Conservation (phyloP, 805 yeast genomes). For the Yarrowia sp. region DNA sequence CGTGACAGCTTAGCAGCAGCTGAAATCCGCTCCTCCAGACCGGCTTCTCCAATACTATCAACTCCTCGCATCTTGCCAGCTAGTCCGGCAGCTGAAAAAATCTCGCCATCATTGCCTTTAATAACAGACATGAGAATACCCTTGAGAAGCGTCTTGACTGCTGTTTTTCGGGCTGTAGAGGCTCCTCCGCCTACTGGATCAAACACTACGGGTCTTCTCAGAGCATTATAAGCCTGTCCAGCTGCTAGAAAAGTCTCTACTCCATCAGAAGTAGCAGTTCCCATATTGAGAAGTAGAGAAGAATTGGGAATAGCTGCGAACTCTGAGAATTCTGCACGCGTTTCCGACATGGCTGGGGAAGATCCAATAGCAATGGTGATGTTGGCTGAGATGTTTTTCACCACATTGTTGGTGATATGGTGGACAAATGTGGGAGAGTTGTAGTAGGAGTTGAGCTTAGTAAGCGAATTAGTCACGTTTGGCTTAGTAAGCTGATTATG, state of each 20-base stretch:
- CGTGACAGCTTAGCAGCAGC: constrained; percentile 52
- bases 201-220: constrained; percentile 62
- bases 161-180: constrained; percentile 52
- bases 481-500: constrained; percentile 25
- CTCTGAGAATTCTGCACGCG: constrained; percentile 62
- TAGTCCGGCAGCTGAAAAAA: constrained; percentile 55
- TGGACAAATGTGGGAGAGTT: constrained; percentile 54
- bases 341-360: constrained; percentile 86
- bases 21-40: constrained; percentile 35
- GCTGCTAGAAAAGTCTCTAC: constrained; percentile 52
- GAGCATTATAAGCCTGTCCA: constrained; percentile 53
- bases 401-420: constrained; percentile 87
- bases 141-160: constrained; percentile 51
- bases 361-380: constrained; percentile 80
- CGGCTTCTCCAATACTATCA: constrained; percentile 45
- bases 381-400: constrained; percentile 82
- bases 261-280: constrained; percentile 54
- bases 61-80: constrained; percentile 66
- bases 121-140: constrained; percentile 59
- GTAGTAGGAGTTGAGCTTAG: not conserved
- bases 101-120: constrained; percentile 87
- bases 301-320: constrained; percentile 55
- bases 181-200: constrained; percentile 98
- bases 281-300: constrained; percentile 68
- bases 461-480: not conserved